Percentiles rank a stretch among this genome's conserved stretches.
phyloP scores from a whole-genome alignment of 306 rosid species.

The Phaseolus lunatus region DNA sequence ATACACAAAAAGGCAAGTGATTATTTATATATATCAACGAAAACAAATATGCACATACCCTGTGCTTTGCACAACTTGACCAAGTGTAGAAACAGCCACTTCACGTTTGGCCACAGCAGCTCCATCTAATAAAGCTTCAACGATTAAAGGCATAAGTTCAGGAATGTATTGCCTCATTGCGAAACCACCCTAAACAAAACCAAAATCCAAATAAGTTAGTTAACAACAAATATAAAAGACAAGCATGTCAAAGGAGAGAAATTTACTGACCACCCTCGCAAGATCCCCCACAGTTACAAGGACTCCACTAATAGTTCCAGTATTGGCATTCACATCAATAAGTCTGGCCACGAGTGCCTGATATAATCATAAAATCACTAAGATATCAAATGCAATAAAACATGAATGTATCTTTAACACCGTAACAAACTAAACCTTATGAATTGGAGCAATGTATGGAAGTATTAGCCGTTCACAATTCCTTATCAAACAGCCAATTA shows the following conservation, averaged over 20 bases:
- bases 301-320: slow-evolving; percentile 93
- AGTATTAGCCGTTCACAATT: slow-evolving; percentile 92
- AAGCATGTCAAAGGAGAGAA: slow-evolving; percentile 39
- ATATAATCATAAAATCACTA: slow-evolving; percentile 44
- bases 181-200: slow-evolving; percentile 83
- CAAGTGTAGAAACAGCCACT: slow-evolving; percentile 95
- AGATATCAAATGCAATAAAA: slow-evolving; percentile 22
- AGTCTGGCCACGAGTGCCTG: slow-evolving; percentile 98
- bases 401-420: slow-evolving; percentile 33
- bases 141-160: slow-evolving; percentile 97
- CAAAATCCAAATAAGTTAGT: slow-evolving; percentile 22
- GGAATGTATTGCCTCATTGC: slow-evolving; percentile 98
- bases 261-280: slow-evolving; percentile 93
- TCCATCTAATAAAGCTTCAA: slow-evolving; percentile 96
- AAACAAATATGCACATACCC: slow-evolving; percentile 65
- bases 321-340: slow-evolving; percentile 72
- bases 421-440: slow-evolving; percentile 67
- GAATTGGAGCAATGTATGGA: slow-evolving; percentile 96
- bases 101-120: slow-evolving; percentile 93
- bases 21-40: slow-evolving; percentile 32
- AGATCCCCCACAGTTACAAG: slow-evolving; percentile 99
- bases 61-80: slow-evolving; percentile 99
- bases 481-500: slow-evolving; percentile 94
- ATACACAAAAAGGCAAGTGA: slow-evolving; percentile 28
- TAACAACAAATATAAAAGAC: slow-evolving; percentile 14